phyloP scores from a whole-genome alignment of 2,329 filamentous ascomycete species.

The Penicillium olsonii region DNA sequence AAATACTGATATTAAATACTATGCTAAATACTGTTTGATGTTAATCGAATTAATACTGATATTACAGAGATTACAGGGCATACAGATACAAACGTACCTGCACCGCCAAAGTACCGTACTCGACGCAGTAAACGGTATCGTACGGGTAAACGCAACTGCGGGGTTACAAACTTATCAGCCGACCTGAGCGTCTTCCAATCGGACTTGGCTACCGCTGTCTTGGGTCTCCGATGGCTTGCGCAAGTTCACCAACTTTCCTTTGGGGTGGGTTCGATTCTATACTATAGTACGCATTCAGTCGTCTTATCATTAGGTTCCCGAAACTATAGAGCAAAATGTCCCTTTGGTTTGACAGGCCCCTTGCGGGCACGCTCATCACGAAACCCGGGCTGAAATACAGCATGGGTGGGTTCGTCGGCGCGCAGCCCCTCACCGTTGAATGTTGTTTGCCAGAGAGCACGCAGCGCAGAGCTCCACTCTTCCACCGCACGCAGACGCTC shows the following conservation, averaged over 20 bases:
- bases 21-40: too few species aligned
- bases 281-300: conserved; percentile 5
- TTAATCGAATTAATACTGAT: too few species aligned
- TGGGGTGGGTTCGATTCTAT: too few species aligned
- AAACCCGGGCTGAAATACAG: conserved; percentile 29
- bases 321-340: conserved; percentile 25
- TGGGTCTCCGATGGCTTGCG: background rate
- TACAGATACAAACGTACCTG: too few species aligned
- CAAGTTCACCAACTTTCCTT: background rate
- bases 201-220: too few species aligned
- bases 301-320: conserved; percentile 26
- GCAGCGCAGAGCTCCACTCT: conserved; percentile 71
- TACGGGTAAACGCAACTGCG: too few species aligned
- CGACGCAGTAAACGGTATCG: too few species aligned
- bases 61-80: too few species aligned
- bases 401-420: conserved; percentile 42
- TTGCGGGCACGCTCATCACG: conserved; percentile 33
- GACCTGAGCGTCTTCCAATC: too few species aligned
- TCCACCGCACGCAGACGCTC: conserved; percentile 70
- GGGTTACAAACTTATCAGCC: too few species aligned
- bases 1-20: too few species aligned
- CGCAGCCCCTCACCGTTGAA: conserved; percentile 71
- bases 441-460: conserved; percentile 68
- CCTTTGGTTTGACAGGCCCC: conserved; percentile 12
- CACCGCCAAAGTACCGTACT: too few species aligned